Base-by-base conservation (phyloP, 1,139 yeast genomes). In the Zygosaccharomyces pseudobailii region DNA sequence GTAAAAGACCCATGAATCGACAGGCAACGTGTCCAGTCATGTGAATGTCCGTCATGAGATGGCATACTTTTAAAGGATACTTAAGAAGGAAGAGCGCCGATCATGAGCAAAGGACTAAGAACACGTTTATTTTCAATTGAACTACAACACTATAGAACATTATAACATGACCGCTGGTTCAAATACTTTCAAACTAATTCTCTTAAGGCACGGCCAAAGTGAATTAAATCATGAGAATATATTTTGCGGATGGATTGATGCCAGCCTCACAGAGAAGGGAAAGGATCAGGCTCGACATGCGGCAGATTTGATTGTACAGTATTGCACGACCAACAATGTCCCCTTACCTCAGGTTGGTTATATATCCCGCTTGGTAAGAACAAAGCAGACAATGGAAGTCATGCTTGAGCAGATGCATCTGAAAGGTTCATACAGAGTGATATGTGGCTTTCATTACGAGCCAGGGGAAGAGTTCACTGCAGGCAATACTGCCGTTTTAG, bases 181-280 rank as follows among this genome's bases (percentile, higher is more conserved):
- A 19, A 50, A 51, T 19, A 61, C 59, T 4, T 54, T 62, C 40
- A 65, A 58, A 43, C 48, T 66, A 10, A 56, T 63, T 36, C 47
- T 64, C 8, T 45, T 66, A 33, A 65, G 95, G 56, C 94, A 86
- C 60, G 95, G 95, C 2, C 86, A 85, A 59, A 80, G 87, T 19
- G 78, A 80, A 59, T 79, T 87, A 77, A 86, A 86, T 61, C 78
- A 82, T 55, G 78, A 76, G 46, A 80, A 84, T 62, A 72, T 76
- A 52, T 86, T 86, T 63, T 84, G 92, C 59, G 95, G 95, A 2
- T 86, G 95, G 95, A 75, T 83, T n/a, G 92, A 86, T 65, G 79
- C 84, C 8, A 76, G 76, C 33, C 67, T 85, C 47, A 78, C 87
- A 4, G 74, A 69, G 1, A 76, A 76, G 51, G 94, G 95, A 3